phyloP scores from a whole-genome alignment of 2,329 filamentous ascomycete genomes.

The Botryosphaeria dothidea region DNA sequence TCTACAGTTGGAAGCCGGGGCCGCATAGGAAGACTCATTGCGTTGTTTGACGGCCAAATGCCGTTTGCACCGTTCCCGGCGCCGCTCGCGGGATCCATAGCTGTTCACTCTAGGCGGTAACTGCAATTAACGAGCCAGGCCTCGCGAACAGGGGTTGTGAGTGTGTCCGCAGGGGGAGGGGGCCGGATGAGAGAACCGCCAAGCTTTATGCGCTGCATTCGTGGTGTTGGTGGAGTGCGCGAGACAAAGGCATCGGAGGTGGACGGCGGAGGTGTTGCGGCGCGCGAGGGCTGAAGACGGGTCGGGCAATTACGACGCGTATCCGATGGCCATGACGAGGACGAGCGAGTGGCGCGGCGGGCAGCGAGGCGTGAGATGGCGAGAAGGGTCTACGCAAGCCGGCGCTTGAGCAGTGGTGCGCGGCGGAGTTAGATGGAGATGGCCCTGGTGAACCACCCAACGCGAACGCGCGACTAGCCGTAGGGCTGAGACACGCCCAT shows the following conservation, averaged over 20 bases:
- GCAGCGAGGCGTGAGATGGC: background rate
- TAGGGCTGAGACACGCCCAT: constrained; percentile 1
- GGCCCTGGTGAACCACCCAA: background rate
- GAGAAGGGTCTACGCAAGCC: background rate
- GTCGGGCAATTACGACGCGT: background rate
- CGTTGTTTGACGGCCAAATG: constrained; percentile 33
- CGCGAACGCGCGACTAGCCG: constrained; percentile 9
- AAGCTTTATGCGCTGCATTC: background rate
- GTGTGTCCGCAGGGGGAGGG: background rate
- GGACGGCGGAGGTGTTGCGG: background rate
- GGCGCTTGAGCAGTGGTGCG: background rate
- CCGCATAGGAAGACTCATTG: constrained; percentile 30
- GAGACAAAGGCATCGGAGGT: constrained; percentile 6
- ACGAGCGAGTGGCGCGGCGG: background rate
- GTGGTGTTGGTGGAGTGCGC: background rate
- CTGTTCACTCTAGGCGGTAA: constrained; percentile 15
- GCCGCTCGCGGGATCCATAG: background rate
- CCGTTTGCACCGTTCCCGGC: constrained; percentile 25
- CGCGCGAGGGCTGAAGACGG: background rate
- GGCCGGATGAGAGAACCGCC: background rate
- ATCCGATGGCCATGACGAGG: background rate
- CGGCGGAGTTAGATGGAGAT: constrained; percentile 8
- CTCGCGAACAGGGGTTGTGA: background rate
- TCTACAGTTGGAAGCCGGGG: constrained; percentile 57
- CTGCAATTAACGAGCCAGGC: background rate